Conservation (phyloP, 768 basidiomycete genomes). For the Auricularia auricula-judae region DNA sequence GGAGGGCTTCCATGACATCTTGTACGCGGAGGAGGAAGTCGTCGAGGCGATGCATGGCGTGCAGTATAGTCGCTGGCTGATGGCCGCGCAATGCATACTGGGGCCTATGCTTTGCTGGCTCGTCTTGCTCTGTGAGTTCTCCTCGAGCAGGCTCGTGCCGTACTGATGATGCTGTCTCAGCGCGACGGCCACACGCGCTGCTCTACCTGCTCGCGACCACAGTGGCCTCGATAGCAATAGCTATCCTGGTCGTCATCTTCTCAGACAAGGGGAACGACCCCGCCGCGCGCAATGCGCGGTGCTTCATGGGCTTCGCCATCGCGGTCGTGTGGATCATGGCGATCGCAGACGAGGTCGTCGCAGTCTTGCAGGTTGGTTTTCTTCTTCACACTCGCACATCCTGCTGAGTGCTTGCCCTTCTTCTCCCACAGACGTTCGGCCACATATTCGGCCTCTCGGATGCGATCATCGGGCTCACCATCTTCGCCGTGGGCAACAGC, state of each 20-base stretch:
- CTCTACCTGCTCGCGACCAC: conserved; percentile 47
- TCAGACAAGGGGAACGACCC: conserved; percentile 47
- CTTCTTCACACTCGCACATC: background rate
- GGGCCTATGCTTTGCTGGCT: conserved; percentile 69
- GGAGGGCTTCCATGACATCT: conserved; percentile 50
- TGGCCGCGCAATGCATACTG: conserved; percentile 69
- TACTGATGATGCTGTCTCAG: conserved; percentile 20
- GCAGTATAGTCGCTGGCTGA: conserved; percentile 71
- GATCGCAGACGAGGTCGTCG: conserved; percentile 91
- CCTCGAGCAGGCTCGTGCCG: background rate
- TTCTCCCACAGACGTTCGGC: conserved; percentile 62
- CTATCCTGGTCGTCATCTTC: conserved; percentile 46
- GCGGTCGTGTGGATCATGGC: conserved; percentile 97
- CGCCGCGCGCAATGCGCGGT: conserved; percentile 55
- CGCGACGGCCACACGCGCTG: conserved; percentile 29
- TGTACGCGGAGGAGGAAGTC: conserved; percentile 66
- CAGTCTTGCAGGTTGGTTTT: conserved; percentile 64
- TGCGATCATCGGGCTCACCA: conserved; percentile 81
- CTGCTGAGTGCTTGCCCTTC: too few relatives aligned
- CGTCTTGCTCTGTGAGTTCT: conserved; percentile 64
- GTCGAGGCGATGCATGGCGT: conserved; percentile 58
- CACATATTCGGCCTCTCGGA: conserved; percentile 92
- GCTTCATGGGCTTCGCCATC: conserved; percentile 84
- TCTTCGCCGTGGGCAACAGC: conserved; percentile 92
- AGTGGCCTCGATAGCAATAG: conserved; percentile 42